Conservation (phyloP, 805 yeast species). For the Dipodascopsis tothii region DNA sequence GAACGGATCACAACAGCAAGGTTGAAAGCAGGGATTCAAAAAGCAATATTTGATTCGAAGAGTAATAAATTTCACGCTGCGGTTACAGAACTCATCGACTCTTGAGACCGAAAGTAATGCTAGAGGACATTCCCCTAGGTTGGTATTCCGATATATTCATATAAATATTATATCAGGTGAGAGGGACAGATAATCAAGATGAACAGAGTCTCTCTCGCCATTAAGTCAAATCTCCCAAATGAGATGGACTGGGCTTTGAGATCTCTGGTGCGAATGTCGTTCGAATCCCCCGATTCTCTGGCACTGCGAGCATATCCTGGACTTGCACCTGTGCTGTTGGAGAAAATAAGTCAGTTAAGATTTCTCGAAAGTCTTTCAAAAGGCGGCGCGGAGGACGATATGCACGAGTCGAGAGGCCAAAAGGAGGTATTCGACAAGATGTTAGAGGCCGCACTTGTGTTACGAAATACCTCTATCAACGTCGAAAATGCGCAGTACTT, state of each 20-base stretch:
- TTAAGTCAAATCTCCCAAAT: constrained; percentile 52
- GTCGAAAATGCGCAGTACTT: constrained; percentile 71
- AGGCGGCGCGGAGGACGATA: constrained; percentile 13
- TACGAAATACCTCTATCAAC: constrained; percentile 80
- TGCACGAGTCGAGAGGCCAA: constrained; percentile 4
- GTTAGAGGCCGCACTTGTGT: constrained; percentile 52
- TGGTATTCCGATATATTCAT: too few species aligned
- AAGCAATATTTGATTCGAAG: too few species aligned
- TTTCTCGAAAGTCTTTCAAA: neutral
- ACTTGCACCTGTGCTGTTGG: constrained; percentile 36
- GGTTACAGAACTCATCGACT: too few species aligned
- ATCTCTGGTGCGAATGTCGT: constrained; percentile 42
- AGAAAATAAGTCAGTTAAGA: constrained; percentile 33
- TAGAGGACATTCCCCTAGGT: too few species aligned
- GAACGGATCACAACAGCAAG: too few species aligned
- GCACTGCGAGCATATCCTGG: constrained; percentile 39
- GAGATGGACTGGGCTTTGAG: constrained; percentile 70
- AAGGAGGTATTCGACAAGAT: constrained; percentile 27
- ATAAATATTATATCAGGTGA: too few species aligned
- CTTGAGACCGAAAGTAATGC: too few species aligned
- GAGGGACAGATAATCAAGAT: neutral
- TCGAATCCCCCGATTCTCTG: constrained; percentile 44
- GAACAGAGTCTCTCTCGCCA: constrained; percentile 57
- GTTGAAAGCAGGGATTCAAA: too few species aligned
- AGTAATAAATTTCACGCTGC: too few species aligned